Evolutionary conservation across 2,329 filamentous ascomycete species (phyloP).

Genomic region (Neospermospora avenae): DNA sequence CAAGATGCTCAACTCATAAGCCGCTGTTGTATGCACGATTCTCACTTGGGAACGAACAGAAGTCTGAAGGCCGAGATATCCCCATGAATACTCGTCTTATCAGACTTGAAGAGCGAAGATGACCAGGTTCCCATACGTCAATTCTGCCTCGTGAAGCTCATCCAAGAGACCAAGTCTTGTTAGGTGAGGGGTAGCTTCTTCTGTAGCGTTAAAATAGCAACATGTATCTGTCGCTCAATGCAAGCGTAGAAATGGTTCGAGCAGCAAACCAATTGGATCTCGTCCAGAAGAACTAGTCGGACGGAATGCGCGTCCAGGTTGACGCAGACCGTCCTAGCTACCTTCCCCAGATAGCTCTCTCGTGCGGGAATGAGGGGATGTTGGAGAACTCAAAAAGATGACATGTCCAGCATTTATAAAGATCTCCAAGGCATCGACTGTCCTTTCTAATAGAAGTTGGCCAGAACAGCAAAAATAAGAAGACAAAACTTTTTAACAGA

Average conservation of each 20-base stretch:
- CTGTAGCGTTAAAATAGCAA: neutral
- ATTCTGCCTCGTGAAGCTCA: conserved; percentile 10
- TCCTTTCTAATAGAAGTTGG: conserved; percentile 1
- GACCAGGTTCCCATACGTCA: conserved; percentile 10
- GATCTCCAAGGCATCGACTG: neutral
- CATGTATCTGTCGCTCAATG: conserved; percentile 1
- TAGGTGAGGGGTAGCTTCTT: conserved; percentile 14
- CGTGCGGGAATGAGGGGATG: conserved; percentile 12
- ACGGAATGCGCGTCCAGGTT: conserved; percentile 6
- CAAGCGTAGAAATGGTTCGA: conserved; percentile 10
- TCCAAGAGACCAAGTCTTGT: conserved; percentile 7
- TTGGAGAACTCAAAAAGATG: conserved; percentile 5
- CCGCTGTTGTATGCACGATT: conserved; percentile 8
- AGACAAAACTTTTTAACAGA: neutral
- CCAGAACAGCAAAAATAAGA: conserved; percentile 2
- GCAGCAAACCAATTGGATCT: conserved; percentile 9
- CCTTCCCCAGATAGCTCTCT: conserved; percentile 1
- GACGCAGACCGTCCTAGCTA: conserved; percentile 4
- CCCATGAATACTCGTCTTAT: conserved; percentile 10
- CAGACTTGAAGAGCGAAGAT: no score
- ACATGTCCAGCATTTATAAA: neutral
- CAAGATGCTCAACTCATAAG: conserved; percentile 1
- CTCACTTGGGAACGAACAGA: conserved; percentile 15
- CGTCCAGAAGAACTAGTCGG: neutral
- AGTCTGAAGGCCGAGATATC: conserved; percentile 20